A percentile compares a stretch with the other conserved stretches of the same genome.
These are phyloP conservation scores for Aspergillus spinulosporus DNA, from an alignment of 2,329 filamentous ascomycete genomes.

Conservation along the genomic window DNA sequence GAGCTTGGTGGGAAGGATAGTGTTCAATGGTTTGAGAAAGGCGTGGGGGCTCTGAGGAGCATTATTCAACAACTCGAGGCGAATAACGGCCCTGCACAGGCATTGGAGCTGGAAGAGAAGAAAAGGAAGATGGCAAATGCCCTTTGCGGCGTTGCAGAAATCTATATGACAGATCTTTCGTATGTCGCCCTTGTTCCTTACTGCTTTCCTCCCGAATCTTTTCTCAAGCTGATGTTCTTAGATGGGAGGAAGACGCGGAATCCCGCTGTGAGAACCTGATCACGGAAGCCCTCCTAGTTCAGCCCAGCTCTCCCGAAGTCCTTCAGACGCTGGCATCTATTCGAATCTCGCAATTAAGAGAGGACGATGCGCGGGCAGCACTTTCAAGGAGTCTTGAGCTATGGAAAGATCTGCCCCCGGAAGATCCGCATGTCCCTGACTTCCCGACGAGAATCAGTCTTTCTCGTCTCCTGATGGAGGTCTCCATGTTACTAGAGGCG, in stretches of 20 bases:
- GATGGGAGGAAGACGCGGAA: constrained; percentile 86
- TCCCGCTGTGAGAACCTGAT: constrained; percentile 81
- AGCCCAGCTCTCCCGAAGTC: constrained; percentile 79
- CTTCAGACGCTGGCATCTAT: constrained; percentile 94
- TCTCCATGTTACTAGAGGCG: constrained; percentile 79
- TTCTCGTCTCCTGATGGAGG: constrained; percentile 83
- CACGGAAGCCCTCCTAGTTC: constrained; percentile 84
- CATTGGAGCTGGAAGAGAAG: constrained; percentile 63
- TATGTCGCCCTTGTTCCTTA: constrained; percentile 45
- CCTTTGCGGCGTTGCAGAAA: constrained; percentile 90
- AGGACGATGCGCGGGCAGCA: constrained; percentile 77
- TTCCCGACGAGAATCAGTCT: constrained; percentile 85
- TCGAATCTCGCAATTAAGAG: constrained; percentile 79
- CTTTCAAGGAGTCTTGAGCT: constrained; percentile 75
- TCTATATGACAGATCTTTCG: constrained; percentile 98
- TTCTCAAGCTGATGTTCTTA: constrained; percentile 24
- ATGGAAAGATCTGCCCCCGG: constrained; percentile 76
- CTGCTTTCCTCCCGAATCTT: too few relatives aligned
- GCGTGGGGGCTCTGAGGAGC: constrained; percentile 69
- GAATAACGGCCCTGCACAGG: constrained; percentile 40
- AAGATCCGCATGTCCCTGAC: constrained; percentile 73
- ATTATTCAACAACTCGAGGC: constrained; percentile 67
- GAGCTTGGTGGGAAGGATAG: constrained; percentile 62
- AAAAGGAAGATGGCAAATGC: constrained; percentile 81
- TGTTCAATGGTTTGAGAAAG: constrained; percentile 61